These are phyloP conservation scores for Cercospora beticola DNA, from an alignment of 2,329 filamentous ascomycete species.

Conservation along the genomic window DNA sequence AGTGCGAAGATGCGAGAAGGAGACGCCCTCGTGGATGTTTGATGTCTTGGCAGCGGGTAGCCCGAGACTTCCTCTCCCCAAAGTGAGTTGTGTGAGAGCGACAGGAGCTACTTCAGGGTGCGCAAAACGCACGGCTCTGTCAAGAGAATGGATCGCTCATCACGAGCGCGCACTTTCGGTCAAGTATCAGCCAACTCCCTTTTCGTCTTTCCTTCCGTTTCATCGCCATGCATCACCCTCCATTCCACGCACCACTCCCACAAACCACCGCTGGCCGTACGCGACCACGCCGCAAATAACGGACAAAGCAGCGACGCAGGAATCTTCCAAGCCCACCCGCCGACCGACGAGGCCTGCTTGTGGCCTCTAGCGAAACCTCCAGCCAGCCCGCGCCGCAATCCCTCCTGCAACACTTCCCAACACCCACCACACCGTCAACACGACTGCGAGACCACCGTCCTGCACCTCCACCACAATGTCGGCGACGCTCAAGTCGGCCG, in stretches of 20 bases:
- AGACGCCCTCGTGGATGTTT: not conserved
- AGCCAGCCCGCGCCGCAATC: not conserved
- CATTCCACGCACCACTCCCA: not conserved
- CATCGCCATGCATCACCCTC: constrained; percentile 3
- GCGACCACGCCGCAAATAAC: constrained; percentile 1
- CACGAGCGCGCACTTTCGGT: not conserved
- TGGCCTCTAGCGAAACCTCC: not conserved
- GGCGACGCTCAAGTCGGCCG: constrained; percentile 28
- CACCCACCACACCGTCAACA: constrained; percentile 1
- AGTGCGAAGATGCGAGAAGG: not conserved
- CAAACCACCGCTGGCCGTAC: not conserved
- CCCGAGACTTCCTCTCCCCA: not conserved
- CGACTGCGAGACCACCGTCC: not conserved
- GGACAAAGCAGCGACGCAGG: not conserved
- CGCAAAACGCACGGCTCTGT: not conserved
- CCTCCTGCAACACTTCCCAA: not conserved
- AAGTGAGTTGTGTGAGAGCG: not conserved
- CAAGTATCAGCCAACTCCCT: not conserved
- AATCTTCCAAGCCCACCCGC: not conserved
- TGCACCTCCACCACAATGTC: constrained; percentile 25
- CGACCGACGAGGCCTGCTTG: not conserved
- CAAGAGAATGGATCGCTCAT: constrained; percentile 12
- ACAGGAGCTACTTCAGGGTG: not conserved
- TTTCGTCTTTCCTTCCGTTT: not conserved
- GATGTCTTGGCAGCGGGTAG: not conserved